phyloP scores from a whole-genome alignment of 768 basidiomycete species.

The Mrakia frigida region DNA sequence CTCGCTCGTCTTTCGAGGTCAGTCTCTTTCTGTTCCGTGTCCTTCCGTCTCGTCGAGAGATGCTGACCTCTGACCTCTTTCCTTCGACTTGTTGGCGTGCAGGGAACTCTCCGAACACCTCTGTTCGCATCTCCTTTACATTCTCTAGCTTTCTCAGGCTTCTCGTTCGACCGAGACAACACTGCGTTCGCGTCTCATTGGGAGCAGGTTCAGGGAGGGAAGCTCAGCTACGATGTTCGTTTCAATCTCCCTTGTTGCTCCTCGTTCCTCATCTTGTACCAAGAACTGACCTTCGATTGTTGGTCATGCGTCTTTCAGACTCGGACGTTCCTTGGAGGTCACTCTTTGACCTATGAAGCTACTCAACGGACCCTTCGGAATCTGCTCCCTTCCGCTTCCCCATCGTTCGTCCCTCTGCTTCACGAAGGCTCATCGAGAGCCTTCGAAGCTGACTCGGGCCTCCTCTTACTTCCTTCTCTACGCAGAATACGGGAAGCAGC shows the following conservation, averaged over 20 bases:
- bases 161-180: conserved; percentile 73
- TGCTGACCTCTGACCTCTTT: neutral
- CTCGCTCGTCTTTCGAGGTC: conserved; percentile 72
- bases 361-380: conserved; percentile 68
- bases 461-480: too few relatives aligned
- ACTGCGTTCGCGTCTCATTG: conserved; percentile 58
- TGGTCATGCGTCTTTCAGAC: neutral
- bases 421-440: too few relatives aligned
- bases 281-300: conserved; percentile 10
- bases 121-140: conserved; percentile 54
- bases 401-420: neutral
- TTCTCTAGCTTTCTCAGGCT: conserved; percentile 63
- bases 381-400: neutral
- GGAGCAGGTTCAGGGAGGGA: conserved; percentile 50
- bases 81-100: neutral
- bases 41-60: neutral
- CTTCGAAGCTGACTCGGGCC: too few relatives aligned
- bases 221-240: conserved; percentile 60
- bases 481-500: conserved; percentile 71
- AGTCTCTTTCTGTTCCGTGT: conserved; percentile 37
- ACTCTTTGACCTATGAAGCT: conserved; percentile 81
- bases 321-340: conserved; percentile 45
- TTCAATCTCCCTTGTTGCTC: neutral
- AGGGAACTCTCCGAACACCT: conserved; percentile 46
- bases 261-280: too few relatives aligned